Evolutionary conservation across 345 rosid species (phyloP).

Genomic region (Citrus cavaleriei): DNA sequence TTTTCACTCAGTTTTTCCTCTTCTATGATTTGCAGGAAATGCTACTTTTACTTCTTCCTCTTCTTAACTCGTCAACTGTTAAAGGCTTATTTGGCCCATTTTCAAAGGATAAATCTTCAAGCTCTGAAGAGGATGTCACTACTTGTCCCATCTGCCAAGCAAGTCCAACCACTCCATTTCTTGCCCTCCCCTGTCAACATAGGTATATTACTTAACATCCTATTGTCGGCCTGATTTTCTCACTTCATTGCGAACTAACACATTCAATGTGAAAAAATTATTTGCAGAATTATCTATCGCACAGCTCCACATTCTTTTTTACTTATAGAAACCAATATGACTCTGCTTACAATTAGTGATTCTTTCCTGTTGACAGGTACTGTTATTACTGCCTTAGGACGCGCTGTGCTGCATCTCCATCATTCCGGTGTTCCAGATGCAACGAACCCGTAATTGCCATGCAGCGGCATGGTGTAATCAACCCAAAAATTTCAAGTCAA

Average conservation of each 20-base stretch:
- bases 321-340: neutral
- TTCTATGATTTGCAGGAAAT: slow-evolving; percentile 65
- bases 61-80: slow-evolving; percentile 84
- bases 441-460: slow-evolving; percentile 76
- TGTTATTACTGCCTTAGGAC: slow-evolving; percentile 92
- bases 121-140: slow-evolving; percentile 48
- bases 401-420: slow-evolving; percentile 71
- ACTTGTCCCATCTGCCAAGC: slow-evolving; percentile 81
- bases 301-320: slow-evolving; percentile 1
- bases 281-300: neutral
- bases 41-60: slow-evolving; percentile 93
- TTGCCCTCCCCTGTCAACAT: slow-evolving; percentile 92
- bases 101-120: slow-evolving; percentile 74
- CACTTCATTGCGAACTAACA: neutral
- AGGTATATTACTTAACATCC: slow-evolving; percentile 38
- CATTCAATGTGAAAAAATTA: neutral
- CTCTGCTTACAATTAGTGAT: neutral
- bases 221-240: neutral
- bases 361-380: slow-evolving; percentile 56
- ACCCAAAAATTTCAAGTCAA: slow-evolving; percentile 13
- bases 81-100: slow-evolving; percentile 75
- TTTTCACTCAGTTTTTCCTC: neutral
- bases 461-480: slow-evolving; percentile 58
- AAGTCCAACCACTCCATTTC: slow-evolving; percentile 79
- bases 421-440: slow-evolving; percentile 76